Evolutionary conservation across 768 basidiomycete genomes (phyloP), one percentile per base, ranked within the genome.

Genomic region (Tylopilus subfusipes): DNA sequence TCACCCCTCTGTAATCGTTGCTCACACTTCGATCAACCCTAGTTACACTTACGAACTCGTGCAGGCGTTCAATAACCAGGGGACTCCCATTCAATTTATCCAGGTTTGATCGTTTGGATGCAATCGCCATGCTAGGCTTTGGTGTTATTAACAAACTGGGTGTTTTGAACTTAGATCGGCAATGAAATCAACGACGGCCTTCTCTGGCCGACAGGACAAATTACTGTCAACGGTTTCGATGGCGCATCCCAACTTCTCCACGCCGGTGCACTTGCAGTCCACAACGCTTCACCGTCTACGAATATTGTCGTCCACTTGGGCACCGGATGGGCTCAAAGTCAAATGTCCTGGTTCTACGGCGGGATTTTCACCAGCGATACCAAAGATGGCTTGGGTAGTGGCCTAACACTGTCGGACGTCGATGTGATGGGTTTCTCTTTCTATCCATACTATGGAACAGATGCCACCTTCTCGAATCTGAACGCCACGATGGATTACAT

Each of bases 221-320:
- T 56, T 33, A 38, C 59, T 27, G 22, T 22, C 48, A 55, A 50
- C 8, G 58, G 40, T 43, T 55, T 61, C 42, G 13, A 25, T 7
- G 29, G 10, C 5, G 53, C 45, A 39, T 59, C 53, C 9, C 18
- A 72, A 55, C 64, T 77, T 31, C 69, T 77, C 24, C 71, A 76
- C 49, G 72, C 74, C 3, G 76, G 62, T 24, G 60, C 50, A 39
- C 36, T 54, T 24, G 60, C 56, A 13, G 52, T 62, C 5, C 60
- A 46, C 33, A 18, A 4, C 8, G 42, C 52, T 24, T 54, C 49
- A 36, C 49, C 56, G 4, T 44, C 33, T 22, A 54, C 52, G 21
- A 46, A 58, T 30, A 49, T 5, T 3, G 16, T 52, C 38, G 18
- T 61, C 25, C 60, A 61, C 31, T 24, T 52, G 38, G 52, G 52